phyloP scores from a whole-genome alignment of 2,329 filamentous ascomycete genomes.

The Apiospora aurea region DNA sequence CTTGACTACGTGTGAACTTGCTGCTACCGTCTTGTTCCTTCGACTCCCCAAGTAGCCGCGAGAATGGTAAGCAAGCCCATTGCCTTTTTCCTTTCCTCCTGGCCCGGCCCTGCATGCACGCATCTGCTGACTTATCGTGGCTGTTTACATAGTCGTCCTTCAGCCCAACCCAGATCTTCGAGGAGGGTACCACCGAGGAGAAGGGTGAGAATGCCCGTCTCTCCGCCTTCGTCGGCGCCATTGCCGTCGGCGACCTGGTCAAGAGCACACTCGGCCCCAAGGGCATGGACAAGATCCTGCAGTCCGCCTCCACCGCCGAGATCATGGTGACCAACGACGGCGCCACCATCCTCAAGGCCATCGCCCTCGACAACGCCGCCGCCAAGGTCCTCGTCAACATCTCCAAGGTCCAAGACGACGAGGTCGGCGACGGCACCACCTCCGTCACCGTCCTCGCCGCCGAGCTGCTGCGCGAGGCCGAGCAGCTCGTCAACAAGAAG shows the following conservation, averaged over 20 bases:
- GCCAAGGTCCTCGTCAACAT: conserved; percentile 99
- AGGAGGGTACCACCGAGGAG: conserved; percentile 94
- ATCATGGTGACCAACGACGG: conserved; percentile 99
- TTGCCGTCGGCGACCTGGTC: conserved; percentile 95
- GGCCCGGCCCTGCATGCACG: neutral
- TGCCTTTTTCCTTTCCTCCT: neutral
- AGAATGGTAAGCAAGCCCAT: conserved; percentile 2
- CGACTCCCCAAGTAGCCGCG: neutral
- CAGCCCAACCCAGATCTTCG: conserved; percentile 95
- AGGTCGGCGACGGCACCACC: conserved; percentile 97
- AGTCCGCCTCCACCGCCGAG: conserved; percentile 93
- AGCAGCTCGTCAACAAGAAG: conserved; percentile 97
- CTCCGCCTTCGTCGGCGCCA: conserved; percentile 96
- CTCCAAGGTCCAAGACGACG: conserved; percentile 98
- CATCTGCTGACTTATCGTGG: conserved; percentile 24
- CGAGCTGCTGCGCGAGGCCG: conserved; percentile 92
- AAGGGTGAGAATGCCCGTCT: conserved; percentile 99
- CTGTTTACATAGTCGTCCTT: conserved; percentile 58
- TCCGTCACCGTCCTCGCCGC: conserved; percentile 96
- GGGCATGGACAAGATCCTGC: conserved; percentile 98
- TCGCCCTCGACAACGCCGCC: conserved; percentile 96
- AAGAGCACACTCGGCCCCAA: conserved; percentile 98
- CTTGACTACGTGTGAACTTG: neutral
- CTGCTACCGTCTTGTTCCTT: neutral
- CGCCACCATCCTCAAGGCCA: conserved; percentile 97